Conservation (phyloP, 257 asterid genomes). For the Nicotiana knightiana region DNA sequence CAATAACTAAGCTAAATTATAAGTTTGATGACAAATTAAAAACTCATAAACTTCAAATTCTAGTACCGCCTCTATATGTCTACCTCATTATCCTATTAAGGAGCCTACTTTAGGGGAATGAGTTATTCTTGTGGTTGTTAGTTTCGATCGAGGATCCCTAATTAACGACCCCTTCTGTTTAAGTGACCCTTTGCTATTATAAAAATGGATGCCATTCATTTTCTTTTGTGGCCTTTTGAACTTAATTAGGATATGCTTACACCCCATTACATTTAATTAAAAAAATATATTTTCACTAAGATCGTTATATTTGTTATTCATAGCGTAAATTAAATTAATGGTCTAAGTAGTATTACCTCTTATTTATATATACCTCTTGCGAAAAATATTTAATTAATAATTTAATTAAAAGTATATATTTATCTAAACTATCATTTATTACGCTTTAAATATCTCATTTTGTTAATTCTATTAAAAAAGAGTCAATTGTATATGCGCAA, state of each 20-base stretch:
- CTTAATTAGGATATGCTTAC: neutral
- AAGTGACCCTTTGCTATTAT: neutral
- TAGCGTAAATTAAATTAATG: neutral
- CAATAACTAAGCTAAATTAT: too few species aligned
- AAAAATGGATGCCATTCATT: neutral
- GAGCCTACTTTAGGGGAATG: too few species aligned
- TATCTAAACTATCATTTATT: neutral
- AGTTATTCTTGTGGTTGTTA: too few species aligned
- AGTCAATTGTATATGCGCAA: too few species aligned
- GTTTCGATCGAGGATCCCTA: too few species aligned
- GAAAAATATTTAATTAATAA: too few species aligned
- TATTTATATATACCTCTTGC: too few species aligned
- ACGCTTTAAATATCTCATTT: neutral
- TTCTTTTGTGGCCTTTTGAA: neutral
- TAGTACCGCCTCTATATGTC: rapidly evolving
- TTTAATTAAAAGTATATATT: neutral
- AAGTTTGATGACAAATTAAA: too few species aligned
- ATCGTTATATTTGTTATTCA: neutral
- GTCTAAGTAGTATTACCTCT: neutral
- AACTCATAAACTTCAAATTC: too few species aligned
- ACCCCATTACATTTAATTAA: neutral
- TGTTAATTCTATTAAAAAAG: too few species aligned
- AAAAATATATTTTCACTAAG: neutral
- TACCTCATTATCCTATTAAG: too few species aligned
- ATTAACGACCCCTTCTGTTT: neutral